phyloP scores from a whole-genome alignment of 352 stramenopile species.

The Pelagophyceae sp. region DNA sequence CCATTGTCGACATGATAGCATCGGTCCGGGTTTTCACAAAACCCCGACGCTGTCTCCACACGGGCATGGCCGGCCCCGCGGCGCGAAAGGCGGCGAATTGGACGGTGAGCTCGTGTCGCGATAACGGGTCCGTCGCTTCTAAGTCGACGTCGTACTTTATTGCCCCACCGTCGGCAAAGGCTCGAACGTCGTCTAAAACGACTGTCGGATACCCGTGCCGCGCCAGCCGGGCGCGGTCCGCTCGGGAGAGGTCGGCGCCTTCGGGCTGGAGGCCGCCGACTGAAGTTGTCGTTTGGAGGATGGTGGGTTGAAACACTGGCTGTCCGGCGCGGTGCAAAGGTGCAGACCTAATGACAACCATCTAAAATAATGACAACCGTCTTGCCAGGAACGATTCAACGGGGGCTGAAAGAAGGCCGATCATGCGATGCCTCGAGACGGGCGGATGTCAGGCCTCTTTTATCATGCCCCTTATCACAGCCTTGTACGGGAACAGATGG shows the following conservation, averaged over 20 bases:
- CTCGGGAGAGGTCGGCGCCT: constrained; percentile 56
- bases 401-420: neutral
- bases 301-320: neutral
- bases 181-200: constrained; percentile 32
- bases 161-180: constrained; percentile 20
- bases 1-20: too few species aligned
- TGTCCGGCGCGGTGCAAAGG: constrained; percentile 1
- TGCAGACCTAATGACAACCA: too few species aligned
- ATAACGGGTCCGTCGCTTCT: constrained; percentile 64
- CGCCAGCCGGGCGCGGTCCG: constrained; percentile 66
- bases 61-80: constrained; percentile 21
- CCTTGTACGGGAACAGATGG: too few species aligned
- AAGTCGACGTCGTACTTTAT: constrained; percentile 41
- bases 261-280: constrained; percentile 15
- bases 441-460: too few species aligned
- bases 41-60: too few species aligned
- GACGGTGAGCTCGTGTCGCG: constrained; percentile 69
- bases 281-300: neutral
- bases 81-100: constrained; percentile 73
- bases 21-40: too few species aligned
- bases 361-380: too few species aligned
- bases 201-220: constrained; percentile 57
- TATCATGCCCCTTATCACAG: too few species aligned
- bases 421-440: too few species aligned
- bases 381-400: constrained; percentile 9